phyloP scores from a whole-genome alignment of 257 asterid genomes.

The Euphrasia confusa region DNA sequence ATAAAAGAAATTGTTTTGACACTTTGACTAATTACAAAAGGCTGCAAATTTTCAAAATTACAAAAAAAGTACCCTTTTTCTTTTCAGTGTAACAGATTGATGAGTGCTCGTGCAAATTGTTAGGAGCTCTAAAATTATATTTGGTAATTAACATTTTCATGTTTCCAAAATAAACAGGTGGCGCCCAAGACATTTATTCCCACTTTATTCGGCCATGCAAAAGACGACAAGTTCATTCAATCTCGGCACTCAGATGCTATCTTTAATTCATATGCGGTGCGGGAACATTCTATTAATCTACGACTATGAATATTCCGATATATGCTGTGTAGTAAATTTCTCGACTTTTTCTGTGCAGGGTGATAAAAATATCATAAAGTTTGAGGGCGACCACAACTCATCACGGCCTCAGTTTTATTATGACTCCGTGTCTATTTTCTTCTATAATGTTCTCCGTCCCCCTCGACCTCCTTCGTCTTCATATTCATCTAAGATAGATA shows the following conservation, averaged over 20 bases:
- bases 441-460: constrained; percentile 84
- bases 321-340: constrained; percentile 20
- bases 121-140: constrained; percentile 20
- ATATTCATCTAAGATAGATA: constrained; percentile 49
- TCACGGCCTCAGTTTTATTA: constrained; percentile 88
- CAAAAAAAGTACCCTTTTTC: no score
- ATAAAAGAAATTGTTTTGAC: constrained; percentile 16
- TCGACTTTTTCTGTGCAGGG: constrained; percentile 56
- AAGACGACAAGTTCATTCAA: constrained; percentile 80
- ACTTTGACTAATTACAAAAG: no score
- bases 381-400: constrained; percentile 97
- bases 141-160: neutral
- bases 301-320: constrained; percentile 10
- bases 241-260: constrained; percentile 82
- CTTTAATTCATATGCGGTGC: constrained; percentile 71
- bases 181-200: constrained; percentile 88
- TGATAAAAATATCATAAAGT: constrained; percentile 85
- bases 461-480: constrained; percentile 58
- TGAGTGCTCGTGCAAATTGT: neutral
- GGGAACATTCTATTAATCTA: constrained; percentile 19
- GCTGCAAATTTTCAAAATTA: no score
- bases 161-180: constrained; percentile 47
- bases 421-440: constrained; percentile 87
- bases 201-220: constrained; percentile 92
- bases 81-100: neutral